Conservation (phyloP, 2,329 filamentous ascomycete genomes). For the Tolypocladium inflatum region DNA sequence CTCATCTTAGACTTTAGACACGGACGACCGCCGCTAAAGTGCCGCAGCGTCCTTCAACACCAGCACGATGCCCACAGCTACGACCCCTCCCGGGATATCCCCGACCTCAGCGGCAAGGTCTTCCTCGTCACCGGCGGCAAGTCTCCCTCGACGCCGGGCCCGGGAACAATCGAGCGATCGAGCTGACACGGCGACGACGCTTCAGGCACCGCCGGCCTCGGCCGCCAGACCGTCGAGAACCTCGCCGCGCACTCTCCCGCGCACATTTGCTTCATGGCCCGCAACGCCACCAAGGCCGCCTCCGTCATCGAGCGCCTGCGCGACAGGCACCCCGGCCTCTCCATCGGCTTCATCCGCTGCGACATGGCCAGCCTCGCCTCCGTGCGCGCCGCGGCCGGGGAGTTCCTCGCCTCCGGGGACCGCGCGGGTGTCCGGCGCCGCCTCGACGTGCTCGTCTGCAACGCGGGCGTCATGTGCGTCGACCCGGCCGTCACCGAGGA, state of each 20-base stretch:
- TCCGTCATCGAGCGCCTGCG: conserved; percentile 24
- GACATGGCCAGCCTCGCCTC: conserved; percentile 41
- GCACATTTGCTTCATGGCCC: conserved; percentile 45
- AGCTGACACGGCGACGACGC: too few species aligned
- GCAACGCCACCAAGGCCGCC: conserved; percentile 31
- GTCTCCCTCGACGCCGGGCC: conserved; percentile 14
- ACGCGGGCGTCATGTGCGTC: conserved; percentile 18
- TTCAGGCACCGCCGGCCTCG: conserved; percentile 24
- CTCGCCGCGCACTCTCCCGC: conserved; percentile 31
- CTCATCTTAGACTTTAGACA: too few species aligned
- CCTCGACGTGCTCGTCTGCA: conserved; percentile 29
- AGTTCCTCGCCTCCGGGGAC: conserved; percentile 23
- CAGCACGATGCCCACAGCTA: conserved; percentile 2
- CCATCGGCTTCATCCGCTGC: conserved; percentile 26
- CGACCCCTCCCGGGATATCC: conserved; percentile 32
- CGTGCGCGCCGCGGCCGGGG: conserved; percentile 30
- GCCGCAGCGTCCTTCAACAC: too few species aligned
- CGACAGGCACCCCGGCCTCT: conserved; percentile 11
- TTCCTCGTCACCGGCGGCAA: conserved; percentile 38
- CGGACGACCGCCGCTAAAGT: too few species aligned
- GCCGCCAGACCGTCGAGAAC: conserved; percentile 15
- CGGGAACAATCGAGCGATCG: too few species aligned
- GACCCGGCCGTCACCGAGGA: conserved; percentile 23
- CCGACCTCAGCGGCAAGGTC: conserved; percentile 35
- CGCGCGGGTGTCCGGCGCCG: conserved; percentile 18